Conservation (phyloP, 2,329 filamentous ascomycete species). For the Neoarthrinium moseri region DNA sequence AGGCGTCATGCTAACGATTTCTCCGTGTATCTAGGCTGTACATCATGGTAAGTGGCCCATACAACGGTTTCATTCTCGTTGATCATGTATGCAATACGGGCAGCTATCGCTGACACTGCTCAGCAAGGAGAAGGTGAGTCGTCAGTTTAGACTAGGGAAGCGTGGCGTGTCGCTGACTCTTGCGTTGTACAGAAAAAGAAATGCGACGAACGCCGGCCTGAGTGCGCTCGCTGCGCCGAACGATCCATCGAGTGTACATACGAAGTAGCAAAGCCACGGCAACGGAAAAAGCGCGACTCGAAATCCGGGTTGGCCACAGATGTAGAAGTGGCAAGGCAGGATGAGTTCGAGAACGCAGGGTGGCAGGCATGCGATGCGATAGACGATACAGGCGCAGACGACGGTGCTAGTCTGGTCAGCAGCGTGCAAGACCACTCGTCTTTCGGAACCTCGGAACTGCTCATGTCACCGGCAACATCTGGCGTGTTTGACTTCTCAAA, state of each 20-base stretch:
- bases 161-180: too few species aligned
- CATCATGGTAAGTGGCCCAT: constrained; percentile 43
- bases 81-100: constrained; percentile 10
- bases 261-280: constrained; percentile 43
- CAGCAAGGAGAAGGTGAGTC: constrained; percentile 55
- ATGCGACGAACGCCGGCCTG: constrained; percentile 52
- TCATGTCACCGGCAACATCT: constrained; percentile 1
- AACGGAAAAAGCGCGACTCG: constrained; percentile 37
- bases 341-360: constrained; percentile 13
- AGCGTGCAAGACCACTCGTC: constrained; percentile 15
- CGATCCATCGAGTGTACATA: constrained; percentile 48
- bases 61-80: constrained; percentile 9
- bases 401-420: constrained; percentile 20
- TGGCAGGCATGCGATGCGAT: constrained; percentile 17
- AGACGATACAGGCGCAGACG: constrained; percentile 17
- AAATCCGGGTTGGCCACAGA: constrained; percentile 15
- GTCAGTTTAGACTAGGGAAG: constrained; percentile 13
- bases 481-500: constrained; percentile 30
- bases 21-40: constrained; percentile 42
- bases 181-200: constrained; percentile 50
- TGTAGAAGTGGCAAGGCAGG: background rate
- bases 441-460: constrained; percentile 5
- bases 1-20: constrained; percentile 3
- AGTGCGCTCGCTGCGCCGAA: constrained; percentile 50
- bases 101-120: constrained; percentile 5